A percentile compares a stretch with the other conserved stretches of the same genome.
Conservation (phyloP, 2,329 filamentous ascomycete species). For the Talaromyces sp. region DNA sequence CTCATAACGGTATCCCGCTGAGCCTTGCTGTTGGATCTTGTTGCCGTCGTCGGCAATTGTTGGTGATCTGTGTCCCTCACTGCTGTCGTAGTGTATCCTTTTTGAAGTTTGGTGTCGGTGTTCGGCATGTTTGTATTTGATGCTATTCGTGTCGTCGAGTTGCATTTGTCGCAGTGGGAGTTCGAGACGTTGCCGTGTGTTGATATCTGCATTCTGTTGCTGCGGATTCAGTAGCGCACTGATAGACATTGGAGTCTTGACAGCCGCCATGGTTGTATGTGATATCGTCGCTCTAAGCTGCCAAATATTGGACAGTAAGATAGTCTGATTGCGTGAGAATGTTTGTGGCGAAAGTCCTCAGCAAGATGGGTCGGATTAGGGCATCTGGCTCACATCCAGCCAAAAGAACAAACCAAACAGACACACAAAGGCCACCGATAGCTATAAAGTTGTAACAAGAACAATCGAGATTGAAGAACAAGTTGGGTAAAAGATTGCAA, state of each 20-base stretch:
- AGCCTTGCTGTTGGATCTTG: conserved; percentile 22
- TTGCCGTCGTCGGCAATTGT: background rate
- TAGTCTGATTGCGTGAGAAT: background rate
- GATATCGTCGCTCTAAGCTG: background rate
- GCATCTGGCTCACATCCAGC: background rate
- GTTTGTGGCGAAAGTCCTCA: background rate
- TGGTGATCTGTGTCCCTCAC: background rate
- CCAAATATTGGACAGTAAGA: background rate
- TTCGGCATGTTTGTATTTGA: conserved; percentile 24
- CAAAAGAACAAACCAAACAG: background rate
- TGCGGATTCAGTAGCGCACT: conserved; percentile 18
- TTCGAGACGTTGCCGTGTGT: conserved; percentile 27
- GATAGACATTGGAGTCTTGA: conserved; percentile 18
- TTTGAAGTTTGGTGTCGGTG: background rate
- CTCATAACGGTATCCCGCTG: conserved; percentile 37
- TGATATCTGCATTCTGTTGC: conserved; percentile 11
- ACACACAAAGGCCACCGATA: conserved; percentile 2
- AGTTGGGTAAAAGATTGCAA: background rate
- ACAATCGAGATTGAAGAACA: background rate
- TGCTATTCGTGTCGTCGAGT: conserved; percentile 2
- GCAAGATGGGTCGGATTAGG: background rate
- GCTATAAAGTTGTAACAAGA: background rate
- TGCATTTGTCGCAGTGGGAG: conserved; percentile 22
- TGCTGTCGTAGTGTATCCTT: conserved; percentile 24
- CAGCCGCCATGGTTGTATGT: conserved; percentile 11